These are phyloP conservation scores for Silene conica DNA, from an alignment of 148 eudicot species.

Conservation along the genomic window DNA sequence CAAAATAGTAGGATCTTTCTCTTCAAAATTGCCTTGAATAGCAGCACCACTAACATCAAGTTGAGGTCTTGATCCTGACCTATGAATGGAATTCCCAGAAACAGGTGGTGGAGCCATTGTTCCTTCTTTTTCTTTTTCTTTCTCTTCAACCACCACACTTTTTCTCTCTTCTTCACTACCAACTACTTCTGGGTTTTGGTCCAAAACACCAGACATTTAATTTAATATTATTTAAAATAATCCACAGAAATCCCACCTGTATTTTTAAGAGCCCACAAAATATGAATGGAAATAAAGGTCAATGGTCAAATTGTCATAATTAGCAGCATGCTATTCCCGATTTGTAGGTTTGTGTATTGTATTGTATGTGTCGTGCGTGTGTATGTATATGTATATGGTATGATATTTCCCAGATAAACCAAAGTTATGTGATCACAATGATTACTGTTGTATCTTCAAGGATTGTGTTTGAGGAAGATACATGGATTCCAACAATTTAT, in stretches of 20 bases:
- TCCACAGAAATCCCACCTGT: constrained; percentile 24
- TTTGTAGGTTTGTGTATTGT: too few relatives aligned
- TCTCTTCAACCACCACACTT: neutral
- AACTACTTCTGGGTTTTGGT: constrained; percentile 20
- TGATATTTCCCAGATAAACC: neutral
- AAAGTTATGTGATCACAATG: neutral
- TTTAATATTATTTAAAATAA: neutral
- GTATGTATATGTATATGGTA: too few relatives aligned
- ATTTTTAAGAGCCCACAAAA: constrained; percentile 7
- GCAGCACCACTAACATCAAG: constrained; percentile 90
- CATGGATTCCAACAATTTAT: too few relatives aligned
- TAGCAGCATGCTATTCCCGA: too few relatives aligned
- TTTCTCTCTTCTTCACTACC: constrained; percentile 19
- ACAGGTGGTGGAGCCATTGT: constrained; percentile 26
- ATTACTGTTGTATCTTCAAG: too few relatives aligned
- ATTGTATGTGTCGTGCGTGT: too few relatives aligned
- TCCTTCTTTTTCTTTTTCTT: neutral
- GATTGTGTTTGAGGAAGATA: neutral
- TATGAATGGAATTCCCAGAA: constrained; percentile 58
- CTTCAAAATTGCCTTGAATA: constrained; percentile 92
- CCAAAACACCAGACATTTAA: constrained; percentile 42
- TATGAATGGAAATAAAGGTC: neutral
- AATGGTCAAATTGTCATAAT: neutral
- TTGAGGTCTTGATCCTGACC: constrained; percentile 81
- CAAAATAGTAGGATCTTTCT: constrained; percentile 76